phyloP scores from a whole-genome alignment of 331 rosid genomes.

The Cydonia oblonga region DNA sequence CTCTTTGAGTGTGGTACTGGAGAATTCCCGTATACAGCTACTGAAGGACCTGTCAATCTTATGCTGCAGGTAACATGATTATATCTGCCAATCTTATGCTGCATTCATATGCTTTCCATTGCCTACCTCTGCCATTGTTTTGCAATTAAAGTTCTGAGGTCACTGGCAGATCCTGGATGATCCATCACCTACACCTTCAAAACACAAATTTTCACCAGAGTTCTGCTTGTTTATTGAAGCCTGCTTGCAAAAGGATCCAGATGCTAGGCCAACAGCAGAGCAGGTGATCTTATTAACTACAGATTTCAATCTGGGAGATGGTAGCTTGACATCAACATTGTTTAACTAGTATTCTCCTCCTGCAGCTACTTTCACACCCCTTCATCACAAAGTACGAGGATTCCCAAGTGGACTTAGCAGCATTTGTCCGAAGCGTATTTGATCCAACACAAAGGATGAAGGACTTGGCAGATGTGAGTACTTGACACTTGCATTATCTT shows the following conservation, averaged over 20 bases:
- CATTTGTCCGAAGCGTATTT: slow-evolving; percentile 74
- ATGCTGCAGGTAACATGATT: slow-evolving; percentile 72
- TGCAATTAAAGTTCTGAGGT: slow-evolving; percentile 9
- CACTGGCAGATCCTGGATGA: slow-evolving; percentile 79
- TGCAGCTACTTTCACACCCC: slow-evolving; percentile 84
- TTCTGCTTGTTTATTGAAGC: slow-evolving; percentile 84
- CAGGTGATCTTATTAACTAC: slow-evolving; percentile 38
- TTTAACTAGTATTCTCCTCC: slow-evolving; percentile 11
- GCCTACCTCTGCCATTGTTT: background rate
- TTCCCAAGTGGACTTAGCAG: slow-evolving; percentile 51
- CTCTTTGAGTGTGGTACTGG: slow-evolving; percentile 96
- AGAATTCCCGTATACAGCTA: slow-evolving; percentile 91
- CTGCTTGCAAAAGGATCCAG: slow-evolving; percentile 85
- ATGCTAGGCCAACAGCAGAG: slow-evolving; percentile 84
- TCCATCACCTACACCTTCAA: slow-evolving; percentile 87
- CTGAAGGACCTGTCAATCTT: slow-evolving; percentile 89
- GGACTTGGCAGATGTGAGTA: slow-evolving; percentile 96
- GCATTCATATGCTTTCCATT: background rate
- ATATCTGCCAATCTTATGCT: background rate
- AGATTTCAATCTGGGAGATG: background rate
- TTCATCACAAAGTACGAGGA: slow-evolving; percentile 58
- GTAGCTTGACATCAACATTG: background rate
- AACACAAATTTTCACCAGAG: slow-evolving; percentile 71
- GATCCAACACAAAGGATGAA: slow-evolving; percentile 88
- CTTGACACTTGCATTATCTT: slow-evolving; percentile 1